phyloP scores from a whole-genome alignment of 305 asterid genomes.

The Euphrasia arctica region DNA sequence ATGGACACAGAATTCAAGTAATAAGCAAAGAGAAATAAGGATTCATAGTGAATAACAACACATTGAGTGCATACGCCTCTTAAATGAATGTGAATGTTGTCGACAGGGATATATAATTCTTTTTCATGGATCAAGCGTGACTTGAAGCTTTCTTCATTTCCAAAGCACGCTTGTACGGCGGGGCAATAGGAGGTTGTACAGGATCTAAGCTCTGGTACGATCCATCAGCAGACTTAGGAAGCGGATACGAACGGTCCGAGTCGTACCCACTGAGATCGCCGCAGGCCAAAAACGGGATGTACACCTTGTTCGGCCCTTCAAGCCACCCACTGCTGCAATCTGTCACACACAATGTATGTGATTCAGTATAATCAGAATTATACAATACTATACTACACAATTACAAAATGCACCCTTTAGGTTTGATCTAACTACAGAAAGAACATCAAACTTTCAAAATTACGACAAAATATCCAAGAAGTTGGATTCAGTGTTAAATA shows the following conservation, averaged over 20 bases:
- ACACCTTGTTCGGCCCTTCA: conserved; percentile 95
- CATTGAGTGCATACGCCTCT: too few species aligned
- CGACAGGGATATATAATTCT: too few species aligned
- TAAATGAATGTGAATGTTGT: too few species aligned
- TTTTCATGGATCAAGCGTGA: conserved; percentile 46
- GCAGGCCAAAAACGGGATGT: conserved; percentile 94
- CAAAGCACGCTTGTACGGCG: conserved; percentile 94
- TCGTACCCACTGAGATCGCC: conserved; percentile 92
- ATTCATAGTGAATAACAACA: too few species aligned
- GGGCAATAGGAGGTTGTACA: conserved; percentile 96
- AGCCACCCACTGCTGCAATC: conserved; percentile 99
- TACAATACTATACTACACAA: background rate
- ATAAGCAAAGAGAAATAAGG: too few species aligned
- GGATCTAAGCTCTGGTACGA: conserved; percentile 80
- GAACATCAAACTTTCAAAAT: background rate
- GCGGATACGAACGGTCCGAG: conserved; percentile 91
- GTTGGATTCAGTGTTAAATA: background rate
- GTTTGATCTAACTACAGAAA: background rate
- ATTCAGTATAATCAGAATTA: conserved; percentile 4
- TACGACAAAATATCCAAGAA: background rate
- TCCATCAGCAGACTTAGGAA: conserved; percentile 70
- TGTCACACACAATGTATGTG: conserved; percentile 28
- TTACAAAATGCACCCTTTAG: background rate
- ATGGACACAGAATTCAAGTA: too few species aligned
- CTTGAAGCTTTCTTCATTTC: conserved; percentile 88